phyloP scores from a whole-genome alignment of 2,329 filamentous ascomycete species.

The Orbilia oligospora region DNA sequence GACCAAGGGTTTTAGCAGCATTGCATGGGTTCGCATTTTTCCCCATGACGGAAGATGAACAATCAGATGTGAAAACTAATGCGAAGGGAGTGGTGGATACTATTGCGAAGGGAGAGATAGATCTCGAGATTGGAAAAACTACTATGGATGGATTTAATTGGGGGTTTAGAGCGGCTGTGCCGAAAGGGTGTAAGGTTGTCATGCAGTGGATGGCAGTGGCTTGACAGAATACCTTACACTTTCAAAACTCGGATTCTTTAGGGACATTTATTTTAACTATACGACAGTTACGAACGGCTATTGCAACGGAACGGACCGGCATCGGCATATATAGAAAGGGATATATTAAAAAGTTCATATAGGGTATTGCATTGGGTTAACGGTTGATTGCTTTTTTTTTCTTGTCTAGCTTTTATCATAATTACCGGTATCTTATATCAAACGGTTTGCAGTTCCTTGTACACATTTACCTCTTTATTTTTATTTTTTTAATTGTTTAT shows the following conservation, averaged over 20 bases:
- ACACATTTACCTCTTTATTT: no score
- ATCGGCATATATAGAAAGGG: constrained; percentile 6
- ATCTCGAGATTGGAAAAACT: constrained; percentile 48
- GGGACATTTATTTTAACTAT: neutral
- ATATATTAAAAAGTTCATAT: constrained; percentile 10
- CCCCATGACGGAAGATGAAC: constrained; percentile 36
- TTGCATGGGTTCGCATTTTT: constrained; percentile 46
- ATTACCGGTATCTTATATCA: no score
- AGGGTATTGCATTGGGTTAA: neutral
- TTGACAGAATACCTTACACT: neutral
- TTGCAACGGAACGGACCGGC: neutral
- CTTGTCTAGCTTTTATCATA: no score
- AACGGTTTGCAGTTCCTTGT: no score
- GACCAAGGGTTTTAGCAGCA: constrained; percentile 53
- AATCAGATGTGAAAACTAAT: neutral
- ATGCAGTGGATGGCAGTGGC: constrained; percentile 57
- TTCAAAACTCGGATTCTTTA: neutral
- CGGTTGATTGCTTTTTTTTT: neutral
- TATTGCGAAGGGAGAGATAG: constrained; percentile 22
- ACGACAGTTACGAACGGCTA: constrained; percentile 10
- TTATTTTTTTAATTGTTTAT: neutral
- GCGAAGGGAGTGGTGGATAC: constrained; percentile 8
- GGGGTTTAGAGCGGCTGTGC: constrained; percentile 40
- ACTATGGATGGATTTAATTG: constrained; percentile 48
- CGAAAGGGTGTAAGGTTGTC: constrained; percentile 52